Conservation (phyloP, 2,329 filamentous ascomycete species). For the Exophiala mesophila region DNA sequence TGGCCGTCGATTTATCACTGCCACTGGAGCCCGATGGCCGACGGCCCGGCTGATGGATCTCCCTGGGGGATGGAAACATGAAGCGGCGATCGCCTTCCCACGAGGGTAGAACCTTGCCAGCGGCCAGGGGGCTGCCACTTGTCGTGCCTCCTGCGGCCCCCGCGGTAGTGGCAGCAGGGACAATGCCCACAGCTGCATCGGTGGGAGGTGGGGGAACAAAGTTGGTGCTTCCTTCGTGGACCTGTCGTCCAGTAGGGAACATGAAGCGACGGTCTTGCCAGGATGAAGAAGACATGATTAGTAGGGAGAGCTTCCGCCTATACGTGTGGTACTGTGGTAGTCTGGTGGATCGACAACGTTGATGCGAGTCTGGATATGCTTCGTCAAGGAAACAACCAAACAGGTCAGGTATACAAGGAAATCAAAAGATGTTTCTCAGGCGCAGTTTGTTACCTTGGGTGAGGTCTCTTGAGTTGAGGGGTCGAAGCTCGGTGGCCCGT, state of each 20-base stretch:
- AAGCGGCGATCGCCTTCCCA: slow-evolving; percentile 21
- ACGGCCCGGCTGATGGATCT: slow-evolving; percentile 16
- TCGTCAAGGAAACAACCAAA: too few species aligned
- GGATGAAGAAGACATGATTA: slow-evolving; percentile 10
- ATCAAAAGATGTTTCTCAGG: too few species aligned
- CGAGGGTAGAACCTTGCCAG: slow-evolving; percentile 11
- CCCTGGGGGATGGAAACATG: slow-evolving; percentile 10
- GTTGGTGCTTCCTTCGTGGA: slow-evolving; percentile 20
- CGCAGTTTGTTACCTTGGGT: too few species aligned
- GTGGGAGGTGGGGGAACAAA: slow-evolving; percentile 1
- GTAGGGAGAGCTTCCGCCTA: too few species aligned
- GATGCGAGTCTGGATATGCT: too few species aligned
- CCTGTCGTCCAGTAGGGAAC: slow-evolving; percentile 15
- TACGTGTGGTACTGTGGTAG: too few species aligned
- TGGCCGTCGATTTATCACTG: slow-evolving; percentile 1
- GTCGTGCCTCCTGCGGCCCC: not conserved
- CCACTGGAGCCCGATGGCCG: slow-evolving; percentile 10
- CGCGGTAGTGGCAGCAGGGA: slow-evolving; percentile 4
- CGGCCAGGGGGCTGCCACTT: slow-evolving; percentile 1
- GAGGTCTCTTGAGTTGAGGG: too few species aligned
- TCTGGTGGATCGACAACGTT: too few species aligned
- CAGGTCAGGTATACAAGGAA: too few species aligned
- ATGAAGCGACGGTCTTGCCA: slow-evolving; percentile 26
- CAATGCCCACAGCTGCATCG: slow-evolving; percentile 1
- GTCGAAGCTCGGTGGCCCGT: too few species aligned